These are phyloP conservation scores for Westerdykella sp. DNA, from an alignment of 2,329 filamentous ascomycete species.

Conservation along the genomic window DNA sequence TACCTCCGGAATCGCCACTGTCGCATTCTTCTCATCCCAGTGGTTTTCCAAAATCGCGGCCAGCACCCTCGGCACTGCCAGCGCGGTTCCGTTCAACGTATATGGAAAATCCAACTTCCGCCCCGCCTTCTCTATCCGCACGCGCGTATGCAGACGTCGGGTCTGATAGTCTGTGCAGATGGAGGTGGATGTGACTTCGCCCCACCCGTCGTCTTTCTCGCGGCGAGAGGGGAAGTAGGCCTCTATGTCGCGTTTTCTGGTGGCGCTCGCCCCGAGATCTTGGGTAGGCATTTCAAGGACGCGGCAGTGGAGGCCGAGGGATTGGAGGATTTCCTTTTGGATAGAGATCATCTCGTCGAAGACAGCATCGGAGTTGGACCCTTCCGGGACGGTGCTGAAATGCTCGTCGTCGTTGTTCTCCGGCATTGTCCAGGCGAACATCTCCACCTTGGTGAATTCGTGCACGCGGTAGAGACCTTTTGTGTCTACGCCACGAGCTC, in stretches of 20 bases:
- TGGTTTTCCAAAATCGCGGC: conserved; percentile 86
- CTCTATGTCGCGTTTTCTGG: conserved; percentile 87
- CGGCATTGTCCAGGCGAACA: conserved; percentile 84
- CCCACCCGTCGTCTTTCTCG: conserved; percentile 67
- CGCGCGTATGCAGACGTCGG: conserved; percentile 69
- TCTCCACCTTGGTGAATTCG: conserved; percentile 97
- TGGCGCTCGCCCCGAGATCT: conserved; percentile 84
- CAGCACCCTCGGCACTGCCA: conserved; percentile 83
- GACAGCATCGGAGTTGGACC: conserved; percentile 48
- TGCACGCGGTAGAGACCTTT: conserved; percentile 96
- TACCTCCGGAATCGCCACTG: conserved; percentile 70
- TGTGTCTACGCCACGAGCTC: conserved; percentile 79
- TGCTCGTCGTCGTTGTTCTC: conserved; percentile 36
- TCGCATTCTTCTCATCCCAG: conserved; percentile 65
- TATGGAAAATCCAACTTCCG: conserved; percentile 67
- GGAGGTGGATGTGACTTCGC: conserved; percentile 84
- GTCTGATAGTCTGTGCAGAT: conserved; percentile 95
- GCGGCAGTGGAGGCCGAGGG: conserved; percentile 75
- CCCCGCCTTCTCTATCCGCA: conserved; percentile 47
- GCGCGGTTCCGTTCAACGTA: conserved; percentile 88
- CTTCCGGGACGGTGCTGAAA: conserved; percentile 19
- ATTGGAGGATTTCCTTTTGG: conserved; percentile 74
- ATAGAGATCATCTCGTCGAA: conserved; percentile 84
- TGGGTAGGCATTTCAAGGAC: conserved; percentile 85
- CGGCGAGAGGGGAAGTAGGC: conserved; percentile 81